Base-by-base conservation (phyloP, 2,329 filamentous ascomycete species). In the Bipolaris gigantea region DNA sequence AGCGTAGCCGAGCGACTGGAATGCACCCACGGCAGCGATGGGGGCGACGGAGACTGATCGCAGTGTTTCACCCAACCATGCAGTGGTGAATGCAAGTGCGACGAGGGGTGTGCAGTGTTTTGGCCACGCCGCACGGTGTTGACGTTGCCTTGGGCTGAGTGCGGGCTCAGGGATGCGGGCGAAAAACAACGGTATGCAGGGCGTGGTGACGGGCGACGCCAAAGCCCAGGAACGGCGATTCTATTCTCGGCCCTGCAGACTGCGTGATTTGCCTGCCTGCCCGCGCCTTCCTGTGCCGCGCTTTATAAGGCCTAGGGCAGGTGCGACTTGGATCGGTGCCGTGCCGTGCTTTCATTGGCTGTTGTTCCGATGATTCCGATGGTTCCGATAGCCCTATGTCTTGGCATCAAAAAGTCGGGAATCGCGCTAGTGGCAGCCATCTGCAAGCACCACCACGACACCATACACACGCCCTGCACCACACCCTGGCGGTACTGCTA, bases 1-100 rank as follows among this genome's bases (percentile, higher is more conserved):
- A 43, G 45, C 50, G 49, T 47, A 55, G 55, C 48, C 61, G 60
- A 63, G 60, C 55, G 64, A 66, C 57, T 41, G 64, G 59, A 61
- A 63, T 66, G 48, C 47, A 47, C 27, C 15, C 43, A 13, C 23
- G 18, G 11, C 30, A 47, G 48, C 40, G 48, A 46, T 35, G 30
- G 21, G 41, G 36, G 27, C 27, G 27, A 30, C 10, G 27, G 27
- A 30, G 27, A 30, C 13, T 30, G 27, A 30, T 11, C 27, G 27
- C 10, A 30, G 27, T 5, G 13, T n/a, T 36, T 36, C 33, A 32
- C 18, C 34, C 21, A 9, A n/a, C 16, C n/a, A 41, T 32, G 4
- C 21, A 42, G 38, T 18, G 18, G 13, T 27, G 25, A 15, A n/a
- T 23, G 13, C 23, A 25, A 15, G n/a, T 23, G 32, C 21, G 18